Percentiles rank a stretch among this genome's conserved stretches.
These are phyloP conservation scores for Blepharisma stoltei DNA, from an alignment of 73 alveolate genomes.

Conservation along the genomic window DNA sequence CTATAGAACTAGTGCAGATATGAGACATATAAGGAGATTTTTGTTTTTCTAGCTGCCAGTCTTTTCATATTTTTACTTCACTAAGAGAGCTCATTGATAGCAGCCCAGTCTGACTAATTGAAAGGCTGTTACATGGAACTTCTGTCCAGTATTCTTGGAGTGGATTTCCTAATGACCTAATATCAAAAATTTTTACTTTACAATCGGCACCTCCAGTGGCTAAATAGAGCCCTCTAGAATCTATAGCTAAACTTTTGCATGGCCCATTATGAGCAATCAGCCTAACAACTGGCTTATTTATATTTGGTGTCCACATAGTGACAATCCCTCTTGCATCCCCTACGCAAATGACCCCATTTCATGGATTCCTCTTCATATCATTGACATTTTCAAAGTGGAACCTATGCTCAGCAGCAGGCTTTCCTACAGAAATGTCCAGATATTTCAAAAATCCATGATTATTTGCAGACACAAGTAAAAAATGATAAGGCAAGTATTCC, in stretches of 20 bases:
- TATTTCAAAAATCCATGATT: conserved; percentile 75
- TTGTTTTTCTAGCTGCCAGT: conserved; percentile 69
- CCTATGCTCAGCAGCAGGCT: conserved; percentile 72
- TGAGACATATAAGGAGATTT: conserved; percentile 91
- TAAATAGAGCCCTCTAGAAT: conserved; percentile 77
- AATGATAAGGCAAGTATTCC: conserved; percentile 93
- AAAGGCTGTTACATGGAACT: conserved; percentile 52
- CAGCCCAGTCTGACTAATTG: conserved; percentile 79
- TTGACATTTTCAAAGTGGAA: conserved; percentile 70
- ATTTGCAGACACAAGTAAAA: conserved; percentile 73
- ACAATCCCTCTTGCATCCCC: conserved; percentile 91
- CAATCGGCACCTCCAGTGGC: conserved; percentile 94
- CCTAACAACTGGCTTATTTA: conserved; percentile 83
- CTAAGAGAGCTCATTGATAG: conserved; percentile 69
- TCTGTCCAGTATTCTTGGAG: conserved; percentile 77
- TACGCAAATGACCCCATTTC: conserved; percentile 80
- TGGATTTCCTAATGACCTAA: conserved; percentile 71
- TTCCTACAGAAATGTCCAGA: conserved; percentile 89
- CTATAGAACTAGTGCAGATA: conserved; percentile 55
- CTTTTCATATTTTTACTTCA: conserved; percentile 85
- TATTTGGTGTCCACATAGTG: conserved; percentile 94
- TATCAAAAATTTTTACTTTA: conserved; percentile 89
- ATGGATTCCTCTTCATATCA: conserved; percentile 67
- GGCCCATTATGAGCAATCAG: conserved; percentile 92
- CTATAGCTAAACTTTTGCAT: conserved; percentile 61